Evolutionary conservation across 805 yeast genomes (phyloP), one percentile per base, ranked within the genome.

Genomic region (Schwanniomyces yamadae): DNA sequence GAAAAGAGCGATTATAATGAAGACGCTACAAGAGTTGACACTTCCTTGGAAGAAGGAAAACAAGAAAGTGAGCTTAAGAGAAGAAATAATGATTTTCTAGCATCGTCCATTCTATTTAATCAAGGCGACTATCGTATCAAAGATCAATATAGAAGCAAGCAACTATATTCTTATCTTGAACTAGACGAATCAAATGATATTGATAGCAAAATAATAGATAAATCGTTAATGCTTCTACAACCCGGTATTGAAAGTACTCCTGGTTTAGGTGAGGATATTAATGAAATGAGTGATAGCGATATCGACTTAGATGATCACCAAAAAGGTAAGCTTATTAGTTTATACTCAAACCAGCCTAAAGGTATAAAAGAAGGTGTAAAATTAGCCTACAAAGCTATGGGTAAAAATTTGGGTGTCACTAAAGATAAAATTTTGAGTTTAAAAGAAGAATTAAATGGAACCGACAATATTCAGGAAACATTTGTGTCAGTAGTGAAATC

Each of bases 271-370:
- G 54, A 49, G 3, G 46, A 43, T 4, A 66, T 56, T 5, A 13
- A 27, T 3, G 28, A 33, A 16, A 41, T 34, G 7, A 31, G 35
- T 20, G 42, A 36, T 9, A 45, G 36, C 11, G 45, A 37, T 2
- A 56, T 46, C 1, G 48, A 47, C 1, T 57, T 50, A 4, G 57
- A 51, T 5, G 49, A 42, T 4, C 45, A 41, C 10, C 37, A 37
- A 5, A 61, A 54, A 8, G 66, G 63, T 1, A 66, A 64, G 39
- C 33, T 59, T 12, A 70, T 84, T 4, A 85, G 95, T 61, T 67
- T 84, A 14, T 88, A 89, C 57, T 87, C 95, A 1, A 78, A 86
- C 52, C 97, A 87, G 54, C 98, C 98, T 0, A 64, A 63, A 9
- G 77, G 74, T 37, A 56, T 85, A 16, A 77, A 74, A 42, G 82